These are phyloP conservation scores for Tolypocladium cylindrosporum DNA, from an alignment of 2,329 filamentous ascomycete species.

Conservation along the genomic window DNA sequence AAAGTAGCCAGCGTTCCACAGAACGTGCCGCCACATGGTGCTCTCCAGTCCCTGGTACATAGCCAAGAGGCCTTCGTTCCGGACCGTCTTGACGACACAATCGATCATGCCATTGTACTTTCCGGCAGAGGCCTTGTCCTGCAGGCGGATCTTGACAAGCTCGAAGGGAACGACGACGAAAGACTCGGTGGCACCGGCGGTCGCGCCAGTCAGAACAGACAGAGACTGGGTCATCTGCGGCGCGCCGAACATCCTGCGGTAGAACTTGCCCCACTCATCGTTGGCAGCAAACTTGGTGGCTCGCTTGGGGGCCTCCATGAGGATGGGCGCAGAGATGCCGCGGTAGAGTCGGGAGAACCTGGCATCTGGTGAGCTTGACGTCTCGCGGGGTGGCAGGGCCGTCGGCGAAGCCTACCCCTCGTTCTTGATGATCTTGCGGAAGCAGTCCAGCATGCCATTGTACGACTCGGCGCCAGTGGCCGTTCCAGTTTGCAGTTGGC, in stretches of 20 bases:
- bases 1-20: constrained; percentile 94
- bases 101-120: constrained; percentile 80
- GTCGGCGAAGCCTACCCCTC: constrained; percentile 60
- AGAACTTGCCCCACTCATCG: constrained; percentile 95
- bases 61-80: constrained; percentile 72
- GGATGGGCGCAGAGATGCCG: constrained; percentile 87
- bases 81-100: constrained; percentile 71
- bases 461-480: constrained; percentile 71
- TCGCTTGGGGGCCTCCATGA: constrained; percentile 92
- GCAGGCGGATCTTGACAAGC: constrained; percentile 94
- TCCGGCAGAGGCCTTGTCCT: constrained; percentile 86
- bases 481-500: constrained; percentile 75
- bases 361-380: constrained; percentile 11
- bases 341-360: constrained; percentile 88
- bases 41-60: constrained; percentile 96
- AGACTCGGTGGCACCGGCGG: constrained; percentile 88
- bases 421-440: constrained; percentile 90
- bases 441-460: constrained; percentile 97
- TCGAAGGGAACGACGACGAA: constrained; percentile 98
- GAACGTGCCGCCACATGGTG: constrained; percentile 85
- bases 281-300: constrained; percentile 99
- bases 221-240: constrained; percentile 85
- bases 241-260: constrained; percentile 75
- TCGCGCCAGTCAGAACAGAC: constrained; percentile 86
- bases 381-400: not conserved